Conservation (phyloP, 2,329 filamentous ascomycete species). For the Knoxdaviesia capensis region DNA sequence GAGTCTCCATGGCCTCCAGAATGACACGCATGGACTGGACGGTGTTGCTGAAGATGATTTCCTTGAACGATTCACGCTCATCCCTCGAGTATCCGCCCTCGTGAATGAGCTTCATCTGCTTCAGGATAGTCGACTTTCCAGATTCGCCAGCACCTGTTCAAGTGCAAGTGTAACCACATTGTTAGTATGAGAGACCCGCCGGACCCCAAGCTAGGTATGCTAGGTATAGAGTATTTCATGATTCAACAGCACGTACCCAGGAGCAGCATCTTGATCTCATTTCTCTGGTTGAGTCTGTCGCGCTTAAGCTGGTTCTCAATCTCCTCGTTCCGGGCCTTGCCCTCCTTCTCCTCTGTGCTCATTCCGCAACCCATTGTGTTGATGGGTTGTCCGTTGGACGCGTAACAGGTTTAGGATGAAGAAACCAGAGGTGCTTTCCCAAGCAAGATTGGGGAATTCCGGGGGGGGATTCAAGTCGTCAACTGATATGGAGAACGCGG, state of each 20-base stretch:
- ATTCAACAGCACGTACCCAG: constrained; percentile 42
- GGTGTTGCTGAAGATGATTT: constrained; percentile 52
- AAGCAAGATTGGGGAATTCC: too few species aligned
- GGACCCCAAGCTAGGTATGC: not conserved
- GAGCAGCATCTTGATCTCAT: constrained; percentile 99
- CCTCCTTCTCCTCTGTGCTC: constrained; percentile 99
- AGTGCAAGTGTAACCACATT: not conserved
- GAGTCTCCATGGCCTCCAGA: constrained; percentile 47
- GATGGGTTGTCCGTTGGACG: not conserved
- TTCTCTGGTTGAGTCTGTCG: constrained; percentile 96
- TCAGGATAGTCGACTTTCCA: constrained; percentile 85
- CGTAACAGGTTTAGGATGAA: not conserved
- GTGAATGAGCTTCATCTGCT: constrained; percentile 99
- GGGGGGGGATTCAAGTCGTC: too few species aligned
- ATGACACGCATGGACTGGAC: constrained; percentile 52
- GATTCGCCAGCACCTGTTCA: constrained; percentile 73
- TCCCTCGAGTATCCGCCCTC: constrained; percentile 97
- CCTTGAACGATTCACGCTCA: constrained; percentile 49
- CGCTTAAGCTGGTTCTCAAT: constrained; percentile 98
- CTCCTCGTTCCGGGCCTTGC: constrained; percentile 98
- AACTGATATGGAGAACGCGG: too few species aligned
- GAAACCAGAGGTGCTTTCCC: not conserved
- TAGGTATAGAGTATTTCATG: not conserved
- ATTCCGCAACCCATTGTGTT: constrained; percentile 96
- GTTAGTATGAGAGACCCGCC: not conserved